Conservation (phyloP, 768 basidiomycete genomes). For the Trametopsis cervina region DNA sequence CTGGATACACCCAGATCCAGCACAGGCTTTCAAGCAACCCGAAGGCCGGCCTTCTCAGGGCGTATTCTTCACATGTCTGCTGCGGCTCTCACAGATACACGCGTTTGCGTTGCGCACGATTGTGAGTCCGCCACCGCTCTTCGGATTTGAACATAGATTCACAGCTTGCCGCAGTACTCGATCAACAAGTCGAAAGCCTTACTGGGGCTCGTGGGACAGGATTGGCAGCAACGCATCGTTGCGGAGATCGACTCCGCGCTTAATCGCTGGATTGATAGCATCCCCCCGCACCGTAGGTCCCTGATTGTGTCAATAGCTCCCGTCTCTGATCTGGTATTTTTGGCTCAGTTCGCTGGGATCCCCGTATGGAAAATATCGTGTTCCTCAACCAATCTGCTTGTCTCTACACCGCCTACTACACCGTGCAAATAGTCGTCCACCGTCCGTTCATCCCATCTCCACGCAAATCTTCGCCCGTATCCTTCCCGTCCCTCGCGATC, state of each 20-base stretch:
- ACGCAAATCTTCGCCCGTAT: slow-evolving; percentile 35
- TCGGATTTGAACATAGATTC: not conserved
- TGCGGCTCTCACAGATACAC: slow-evolving; percentile 57
- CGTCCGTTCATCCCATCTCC: slow-evolving; percentile 72
- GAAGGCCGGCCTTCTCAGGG: slow-evolving; percentile 43
- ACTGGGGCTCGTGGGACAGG: slow-evolving; percentile 27
- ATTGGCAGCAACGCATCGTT: slow-evolving; percentile 45
- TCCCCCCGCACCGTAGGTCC: slow-evolving; percentile 47
- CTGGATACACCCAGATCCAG: not conserved
- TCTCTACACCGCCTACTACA: slow-evolving; percentile 38
- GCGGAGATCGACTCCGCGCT: slow-evolving; percentile 55
- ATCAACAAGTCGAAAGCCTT: slow-evolving; percentile 36
- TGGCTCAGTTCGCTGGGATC: slow-evolving; percentile 21
- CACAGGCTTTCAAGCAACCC: slow-evolving; percentile 64
- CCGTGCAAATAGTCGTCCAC: slow-evolving; percentile 60
- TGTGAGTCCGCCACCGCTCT: slow-evolving; percentile 32
- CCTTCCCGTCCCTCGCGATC: slow-evolving; percentile 42
- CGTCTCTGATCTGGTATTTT: slow-evolving; percentile 3
- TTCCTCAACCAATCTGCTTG: slow-evolving; percentile 30
- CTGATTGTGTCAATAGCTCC: not conserved
- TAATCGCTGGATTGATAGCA: slow-evolving; percentile 52
- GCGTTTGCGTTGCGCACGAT: slow-evolving; percentile 60
- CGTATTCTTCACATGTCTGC: slow-evolving; percentile 48
- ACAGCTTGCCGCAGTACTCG: slow-evolving; percentile 29
- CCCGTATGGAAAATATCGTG: slow-evolving; percentile 12